A percentile compares a stretch with the other conserved stretches of the same genome.
Conservation (phyloP, 345 rosid genomes). For the Lepidium africanum region DNA sequence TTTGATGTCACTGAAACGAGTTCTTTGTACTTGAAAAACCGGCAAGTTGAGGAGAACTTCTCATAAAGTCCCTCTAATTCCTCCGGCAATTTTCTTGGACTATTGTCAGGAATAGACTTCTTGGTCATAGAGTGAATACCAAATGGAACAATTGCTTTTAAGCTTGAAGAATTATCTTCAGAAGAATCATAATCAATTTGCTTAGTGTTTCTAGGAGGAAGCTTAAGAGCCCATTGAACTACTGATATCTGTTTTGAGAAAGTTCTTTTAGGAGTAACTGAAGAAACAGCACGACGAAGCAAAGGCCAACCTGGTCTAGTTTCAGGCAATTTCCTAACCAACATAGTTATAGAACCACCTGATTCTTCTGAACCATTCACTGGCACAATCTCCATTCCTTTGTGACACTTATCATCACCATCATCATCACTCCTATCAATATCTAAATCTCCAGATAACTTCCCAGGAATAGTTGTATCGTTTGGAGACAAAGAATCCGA, state of each 20-base stretch:
- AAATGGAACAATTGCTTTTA: slow-evolving; percentile 44
- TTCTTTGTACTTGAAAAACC: slow-evolving; percentile 71
- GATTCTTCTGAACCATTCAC: slow-evolving; percentile 33
- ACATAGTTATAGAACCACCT: slow-evolving; percentile 32
- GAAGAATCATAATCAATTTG: slow-evolving; percentile 17
- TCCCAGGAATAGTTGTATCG: not conserved
- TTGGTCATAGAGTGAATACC: slow-evolving; percentile 23
- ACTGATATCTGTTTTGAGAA: slow-evolving; percentile 49
- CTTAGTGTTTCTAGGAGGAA: slow-evolving; percentile 46
- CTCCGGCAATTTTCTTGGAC: slow-evolving; percentile 35
- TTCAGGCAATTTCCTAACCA: slow-evolving; percentile 47
- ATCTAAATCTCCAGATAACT: not conserved
- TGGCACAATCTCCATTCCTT: slow-evolving; percentile 53
- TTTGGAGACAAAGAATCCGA: slow-evolving; percentile 20
- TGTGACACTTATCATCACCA: slow-evolving; percentile 27
- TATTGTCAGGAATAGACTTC: slow-evolving; percentile 26
- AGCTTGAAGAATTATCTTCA: slow-evolving; percentile 19
- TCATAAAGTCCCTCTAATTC: slow-evolving; percentile 58
- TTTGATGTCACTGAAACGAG: slow-evolving; percentile 60
- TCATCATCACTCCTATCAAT: not conserved
- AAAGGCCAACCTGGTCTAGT: slow-evolving; percentile 83
- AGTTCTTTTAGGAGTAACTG: slow-evolving; percentile 26
- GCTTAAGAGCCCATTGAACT: slow-evolving; percentile 58
- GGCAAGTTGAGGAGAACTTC: slow-evolving; percentile 66
- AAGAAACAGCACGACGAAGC: slow-evolving; percentile 39